These are phyloP conservation scores for Auxenochlorella pyrenoidosa DNA, from an alignment of 139 green algal genomes.

Conservation along the genomic window DNA sequence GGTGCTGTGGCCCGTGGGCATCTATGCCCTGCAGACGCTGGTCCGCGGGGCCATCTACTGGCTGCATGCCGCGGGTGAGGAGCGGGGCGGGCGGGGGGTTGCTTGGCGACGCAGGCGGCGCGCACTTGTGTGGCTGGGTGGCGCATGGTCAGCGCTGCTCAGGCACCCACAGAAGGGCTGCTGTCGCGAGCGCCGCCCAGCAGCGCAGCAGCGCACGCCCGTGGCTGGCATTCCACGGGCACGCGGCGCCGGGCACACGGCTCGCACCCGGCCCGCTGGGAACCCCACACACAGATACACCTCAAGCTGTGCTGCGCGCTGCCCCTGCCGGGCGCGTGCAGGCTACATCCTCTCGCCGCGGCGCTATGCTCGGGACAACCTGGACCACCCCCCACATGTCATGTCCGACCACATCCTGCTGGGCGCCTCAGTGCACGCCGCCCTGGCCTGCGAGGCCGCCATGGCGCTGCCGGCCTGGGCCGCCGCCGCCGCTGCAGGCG, in stretches of 20 bases:
- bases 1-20: slow-evolving; percentile 13
- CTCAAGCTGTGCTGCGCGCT: too few species aligned
- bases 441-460: slow-evolving; percentile 31
- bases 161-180: too few species aligned
- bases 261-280: too few species aligned
- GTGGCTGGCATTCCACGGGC: too few species aligned
- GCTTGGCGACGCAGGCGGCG: neutral
- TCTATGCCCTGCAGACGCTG: slow-evolving; percentile 24
- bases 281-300: too few species aligned
- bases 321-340: too few species aligned
- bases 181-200: too few species aligned
- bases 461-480: slow-evolving; percentile 2
- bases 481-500: neutral
- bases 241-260: too few species aligned
- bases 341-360: slow-evolving; percentile 20
- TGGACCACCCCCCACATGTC: slow-evolving; percentile 33
- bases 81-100: neutral
- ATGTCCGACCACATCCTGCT: slow-evolving; percentile 57
- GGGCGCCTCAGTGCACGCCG: slow-evolving; percentile 26
- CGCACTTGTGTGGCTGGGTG: too few species aligned
- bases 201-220: too few species aligned
- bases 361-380: slow-evolving; percentile 15
- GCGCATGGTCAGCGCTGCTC: too few species aligned
- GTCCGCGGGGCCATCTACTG: slow-evolving; percentile 21
- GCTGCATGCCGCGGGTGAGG: slow-evolving; percentile 28